Evolutionary conservation across 805 yeast species (phyloP).

Genomic region (Sungouiella thailandica): DNA sequence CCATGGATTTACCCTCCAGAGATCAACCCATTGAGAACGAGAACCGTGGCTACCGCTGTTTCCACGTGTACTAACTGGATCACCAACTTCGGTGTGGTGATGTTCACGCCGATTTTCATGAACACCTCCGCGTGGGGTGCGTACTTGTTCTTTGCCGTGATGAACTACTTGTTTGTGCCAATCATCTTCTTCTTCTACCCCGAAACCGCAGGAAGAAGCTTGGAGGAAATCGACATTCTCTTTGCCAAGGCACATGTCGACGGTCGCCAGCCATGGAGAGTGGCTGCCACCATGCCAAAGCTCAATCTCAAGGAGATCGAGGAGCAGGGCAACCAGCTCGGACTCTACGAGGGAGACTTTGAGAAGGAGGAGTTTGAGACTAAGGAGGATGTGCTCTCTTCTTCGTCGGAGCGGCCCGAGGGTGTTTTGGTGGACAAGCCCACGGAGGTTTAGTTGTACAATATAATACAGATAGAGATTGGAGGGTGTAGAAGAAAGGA

Average conservation of each 20-base stretch:
- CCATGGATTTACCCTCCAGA: conserved; percentile 47
- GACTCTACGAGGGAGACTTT: conserved; percentile 44
- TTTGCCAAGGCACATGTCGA: conserved; percentile 60
- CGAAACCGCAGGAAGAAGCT: conserved; percentile 41
- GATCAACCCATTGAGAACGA: conserved; percentile 42
- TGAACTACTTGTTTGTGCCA: conserved; percentile 44
- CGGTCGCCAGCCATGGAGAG: conserved; percentile 53
- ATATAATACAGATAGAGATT: too few species aligned
- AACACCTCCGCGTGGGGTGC: conserved; percentile 35
- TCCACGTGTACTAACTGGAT: conserved; percentile 45
- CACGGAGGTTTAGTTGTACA: neutral
- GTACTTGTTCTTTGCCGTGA: conserved; percentile 37
- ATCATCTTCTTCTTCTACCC: conserved; percentile 50
- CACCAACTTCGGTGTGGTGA: conserved; percentile 41
- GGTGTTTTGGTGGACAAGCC: conserved; percentile 3
- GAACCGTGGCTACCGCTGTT: conserved; percentile 40
- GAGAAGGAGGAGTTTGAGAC: conserved; percentile 34
- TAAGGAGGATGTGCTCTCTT: conserved; percentile 23
- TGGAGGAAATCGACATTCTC: conserved; percentile 51
- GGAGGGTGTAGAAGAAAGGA: too few species aligned
- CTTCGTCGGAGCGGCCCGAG: conserved; percentile 12
- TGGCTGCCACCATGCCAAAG: conserved; percentile 60
- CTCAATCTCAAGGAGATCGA: conserved; percentile 54
- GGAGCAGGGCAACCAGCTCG: conserved; percentile 53
- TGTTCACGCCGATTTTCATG: conserved; percentile 42